A percentile compares a stretch with the other conserved stretches of the same genome.
Evolutionary conservation across 73 alveolate species (phyloP).

Genomic region (Blepharisma japonicum): DNA sequence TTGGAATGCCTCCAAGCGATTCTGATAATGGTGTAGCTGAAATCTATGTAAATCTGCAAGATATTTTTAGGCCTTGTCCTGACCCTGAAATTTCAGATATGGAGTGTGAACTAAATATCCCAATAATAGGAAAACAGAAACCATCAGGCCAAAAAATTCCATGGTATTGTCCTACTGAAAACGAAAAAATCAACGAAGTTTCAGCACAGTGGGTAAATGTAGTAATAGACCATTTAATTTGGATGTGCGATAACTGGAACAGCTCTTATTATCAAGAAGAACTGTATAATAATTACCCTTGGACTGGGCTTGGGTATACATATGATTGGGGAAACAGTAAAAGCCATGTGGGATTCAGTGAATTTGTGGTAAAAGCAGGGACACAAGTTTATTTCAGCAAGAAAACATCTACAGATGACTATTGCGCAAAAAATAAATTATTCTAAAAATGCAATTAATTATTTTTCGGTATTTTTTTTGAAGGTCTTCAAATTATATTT

Average conservation of each 20-base stretch:
- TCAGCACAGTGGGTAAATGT: conserved; percentile 2
- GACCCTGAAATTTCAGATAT: conserved; percentile 17
- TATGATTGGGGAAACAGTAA: conserved; percentile 14
- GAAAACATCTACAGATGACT: no score
- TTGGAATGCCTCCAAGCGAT: conserved; percentile 16
- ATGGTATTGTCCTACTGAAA: conserved; percentile 9
- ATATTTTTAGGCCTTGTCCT: conserved; percentile 20
- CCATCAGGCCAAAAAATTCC: background rate
- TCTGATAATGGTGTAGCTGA: background rate
- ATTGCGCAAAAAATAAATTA: no score
- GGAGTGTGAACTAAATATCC: background rate
- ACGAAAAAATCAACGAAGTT: background rate
- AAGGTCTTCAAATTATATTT: no score
- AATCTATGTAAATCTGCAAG: background rate
- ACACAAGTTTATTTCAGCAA: no score
- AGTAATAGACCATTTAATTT: background rate
- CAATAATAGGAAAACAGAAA: background rate
- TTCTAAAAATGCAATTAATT: no score
- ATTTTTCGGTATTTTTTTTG: no score
- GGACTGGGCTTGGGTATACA: conserved; percentile 30
- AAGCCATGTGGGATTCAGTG: background rate
- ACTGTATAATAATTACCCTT: conserved; percentile 1
- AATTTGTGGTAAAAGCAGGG: conserved; percentile 7
- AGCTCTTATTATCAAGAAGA: background rate
- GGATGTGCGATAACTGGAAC: conserved; percentile 19